A percentile compares a stretch with the other conserved stretches of the same genome.
phyloP scores from a whole-genome alignment of 31 red algal species.

The Porphyra umbilicalis region DNA sequence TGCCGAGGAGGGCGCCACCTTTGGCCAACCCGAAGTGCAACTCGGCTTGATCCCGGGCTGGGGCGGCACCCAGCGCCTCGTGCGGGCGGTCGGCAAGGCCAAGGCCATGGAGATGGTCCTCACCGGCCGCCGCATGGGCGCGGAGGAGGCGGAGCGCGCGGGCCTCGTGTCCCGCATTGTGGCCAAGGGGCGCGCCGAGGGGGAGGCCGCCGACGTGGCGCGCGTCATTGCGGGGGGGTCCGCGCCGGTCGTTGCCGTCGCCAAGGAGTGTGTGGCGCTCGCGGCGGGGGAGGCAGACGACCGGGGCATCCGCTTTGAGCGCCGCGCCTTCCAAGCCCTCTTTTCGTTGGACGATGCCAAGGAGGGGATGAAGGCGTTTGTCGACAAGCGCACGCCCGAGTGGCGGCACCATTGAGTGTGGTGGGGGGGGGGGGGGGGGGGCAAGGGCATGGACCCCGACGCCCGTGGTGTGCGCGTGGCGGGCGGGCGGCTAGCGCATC shows the following conservation, averaged over 20 bases:
- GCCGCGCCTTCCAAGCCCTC: constrained; percentile 68
- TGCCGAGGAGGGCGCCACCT: constrained; percentile 68
- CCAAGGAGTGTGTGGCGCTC: constrained; percentile 90
- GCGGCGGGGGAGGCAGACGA: constrained; percentile 48
- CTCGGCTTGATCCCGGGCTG: constrained; percentile 79
- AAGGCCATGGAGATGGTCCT: constrained; percentile 98
- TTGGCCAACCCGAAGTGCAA: constrained; percentile 95
- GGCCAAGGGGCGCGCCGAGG: constrained; percentile 39
- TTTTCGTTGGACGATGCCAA: constrained; percentile 87
- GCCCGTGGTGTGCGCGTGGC: not conserved
- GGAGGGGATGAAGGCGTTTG: constrained; percentile 98
- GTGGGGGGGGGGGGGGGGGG: not conserved
- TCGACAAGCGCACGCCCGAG: constrained; percentile 33
- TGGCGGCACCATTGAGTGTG: constrained; percentile 13
- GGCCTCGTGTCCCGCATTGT: constrained; percentile 78
- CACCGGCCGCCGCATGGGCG: constrained; percentile 78
- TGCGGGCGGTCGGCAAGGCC: constrained; percentile 90
- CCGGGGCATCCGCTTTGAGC: constrained; percentile 72
- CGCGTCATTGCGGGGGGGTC: constrained; percentile 61
- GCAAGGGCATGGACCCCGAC: not conserved
- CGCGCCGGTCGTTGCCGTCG: constrained; percentile 38
- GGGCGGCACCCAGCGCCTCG: constrained; percentile 84
- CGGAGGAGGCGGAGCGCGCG: constrained; percentile 75
- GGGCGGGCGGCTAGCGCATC: not conserved
- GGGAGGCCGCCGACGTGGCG: constrained; percentile 63